Base-by-base conservation (phyloP, 202 grass and related monocot genomes). In the Elaeis oleifera region DNA sequence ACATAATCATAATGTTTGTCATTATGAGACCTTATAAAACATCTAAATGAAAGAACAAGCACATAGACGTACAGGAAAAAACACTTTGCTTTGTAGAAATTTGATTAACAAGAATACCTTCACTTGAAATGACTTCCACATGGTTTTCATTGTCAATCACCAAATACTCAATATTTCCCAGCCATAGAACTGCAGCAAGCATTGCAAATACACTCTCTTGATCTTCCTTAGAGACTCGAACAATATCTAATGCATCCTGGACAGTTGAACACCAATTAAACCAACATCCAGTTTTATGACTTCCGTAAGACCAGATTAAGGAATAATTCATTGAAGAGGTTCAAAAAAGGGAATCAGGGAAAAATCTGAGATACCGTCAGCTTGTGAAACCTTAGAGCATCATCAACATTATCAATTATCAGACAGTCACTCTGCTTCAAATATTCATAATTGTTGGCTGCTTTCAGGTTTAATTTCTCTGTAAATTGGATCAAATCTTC, bases 91-190 rank as follows among this genome's bases (percentile, higher is more conserved):
- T 44, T 44, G 36, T 3, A 44, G 58, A 6, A 2, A 6, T 55
- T 28, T 3, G 3, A 44, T 11, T 13, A 44, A 44, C 11, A 44
- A 44, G 36, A 31, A 31, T 91, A 94, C 94, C 94, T 86, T 99
- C 94, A 52, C 81, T 79, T 72, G 82, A 71, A 80, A 80, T 72
- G 78, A 89, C 85, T 62, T 99, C 82, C 64, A 94, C 94, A 76
- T 99, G 85, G 67, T 84, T 94, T 99, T 99, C 94, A 59, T 81
- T 94, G 76, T 99, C 94, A 72, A 86, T 86, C 44, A 89, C 77
- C 56, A 65, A 77, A 71, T 92, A 94, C 18, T 84, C 81, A 70
- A 99, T 94, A 62, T 99, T 94, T 78, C 94, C 94, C 26, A 99
- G 59, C 88, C 85, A 99, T 61, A 99, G 82, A 49, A 99, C 71